A percentile compares a stretch with the other conserved stretches of the same genome.
phyloP scores from a whole-genome alignment of 2,329 filamentous ascomycete species.

The Elsinoe australis region DNA sequence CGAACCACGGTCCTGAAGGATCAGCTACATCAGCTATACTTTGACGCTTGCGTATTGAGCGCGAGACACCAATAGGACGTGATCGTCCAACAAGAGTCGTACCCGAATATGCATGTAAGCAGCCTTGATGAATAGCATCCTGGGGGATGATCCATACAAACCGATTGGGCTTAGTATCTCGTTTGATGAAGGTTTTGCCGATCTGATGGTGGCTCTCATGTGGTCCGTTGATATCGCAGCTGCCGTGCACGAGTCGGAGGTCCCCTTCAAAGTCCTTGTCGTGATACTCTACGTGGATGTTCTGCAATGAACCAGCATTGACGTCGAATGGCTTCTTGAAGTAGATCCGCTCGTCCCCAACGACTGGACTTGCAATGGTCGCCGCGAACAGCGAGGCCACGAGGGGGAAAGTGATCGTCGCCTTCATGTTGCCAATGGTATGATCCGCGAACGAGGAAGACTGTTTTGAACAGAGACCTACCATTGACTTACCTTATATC shows the following conservation, averaged over 20 bases:
- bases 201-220: constrained; percentile 40
- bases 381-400: background rate
- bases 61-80: constrained; percentile 33
- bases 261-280: constrained; percentile 37
- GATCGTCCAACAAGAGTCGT: constrained; percentile 37
- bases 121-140: constrained; percentile 33
- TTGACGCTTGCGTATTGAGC: background rate
- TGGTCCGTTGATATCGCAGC: constrained; percentile 33
- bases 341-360: background rate
- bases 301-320: constrained; percentile 36
- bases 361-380: background rate
- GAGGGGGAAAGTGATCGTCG: background rate
- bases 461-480: background rate
- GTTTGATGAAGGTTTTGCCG: constrained; percentile 31
- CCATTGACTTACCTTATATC: constrained; percentile 8
- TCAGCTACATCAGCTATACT: constrained; percentile 41
- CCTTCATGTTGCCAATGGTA: background rate
- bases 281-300: constrained; percentile 41
- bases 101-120: constrained; percentile 40
- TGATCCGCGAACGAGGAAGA: background rate
- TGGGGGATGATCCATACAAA: constrained; percentile 44
- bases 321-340: background rate
- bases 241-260: constrained; percentile 40
- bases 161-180: constrained; percentile 33
- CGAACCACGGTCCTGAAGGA: constrained; percentile 56